A percentile compares a stretch with the other conserved stretches of the same genome.
These are phyloP conservation scores for Scedosporium aurantiacum DNA, from an alignment of 2,329 filamentous ascomycete genomes.

Conservation along the genomic window DNA sequence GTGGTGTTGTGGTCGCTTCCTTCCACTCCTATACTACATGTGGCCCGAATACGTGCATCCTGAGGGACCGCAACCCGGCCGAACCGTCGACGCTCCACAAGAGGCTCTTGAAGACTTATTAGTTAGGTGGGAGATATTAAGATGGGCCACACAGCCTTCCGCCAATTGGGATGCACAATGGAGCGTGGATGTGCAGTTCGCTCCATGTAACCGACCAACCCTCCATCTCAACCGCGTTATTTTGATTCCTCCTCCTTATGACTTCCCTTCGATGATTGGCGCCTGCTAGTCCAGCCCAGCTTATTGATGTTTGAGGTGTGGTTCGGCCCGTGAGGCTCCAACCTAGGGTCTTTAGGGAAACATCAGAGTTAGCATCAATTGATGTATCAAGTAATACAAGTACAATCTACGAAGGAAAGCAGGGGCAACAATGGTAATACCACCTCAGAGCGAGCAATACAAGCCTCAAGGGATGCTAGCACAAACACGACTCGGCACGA, in stretches of 20 bases:
- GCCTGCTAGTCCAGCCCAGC: background rate
- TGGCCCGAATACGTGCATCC: background rate
- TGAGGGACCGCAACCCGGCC: background rate
- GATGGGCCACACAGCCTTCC: background rate
- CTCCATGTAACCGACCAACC: background rate
- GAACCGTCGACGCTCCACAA: background rate
- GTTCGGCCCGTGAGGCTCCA: constrained; percentile 1
- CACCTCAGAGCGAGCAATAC: no score
- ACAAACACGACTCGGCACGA: no score
- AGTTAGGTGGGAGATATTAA: background rate
- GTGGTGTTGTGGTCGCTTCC: background rate
- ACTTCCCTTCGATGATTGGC: background rate
- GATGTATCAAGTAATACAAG: no score
- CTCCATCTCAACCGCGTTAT: background rate
- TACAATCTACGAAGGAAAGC: no score
- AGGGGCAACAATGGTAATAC: no score
- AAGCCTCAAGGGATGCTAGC: no score
- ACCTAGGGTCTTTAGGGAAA: no score
- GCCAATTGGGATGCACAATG: background rate
- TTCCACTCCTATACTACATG: background rate
- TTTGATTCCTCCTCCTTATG: background rate
- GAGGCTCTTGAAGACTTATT: background rate
- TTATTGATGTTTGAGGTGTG: background rate
- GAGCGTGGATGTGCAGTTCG: background rate
- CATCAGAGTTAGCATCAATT: no score